Evolutionary conservation across 2,329 filamentous ascomycete species (phyloP), one percentile per base, ranked within the genome.

Genomic region (Sporothrix mexicana): DNA sequence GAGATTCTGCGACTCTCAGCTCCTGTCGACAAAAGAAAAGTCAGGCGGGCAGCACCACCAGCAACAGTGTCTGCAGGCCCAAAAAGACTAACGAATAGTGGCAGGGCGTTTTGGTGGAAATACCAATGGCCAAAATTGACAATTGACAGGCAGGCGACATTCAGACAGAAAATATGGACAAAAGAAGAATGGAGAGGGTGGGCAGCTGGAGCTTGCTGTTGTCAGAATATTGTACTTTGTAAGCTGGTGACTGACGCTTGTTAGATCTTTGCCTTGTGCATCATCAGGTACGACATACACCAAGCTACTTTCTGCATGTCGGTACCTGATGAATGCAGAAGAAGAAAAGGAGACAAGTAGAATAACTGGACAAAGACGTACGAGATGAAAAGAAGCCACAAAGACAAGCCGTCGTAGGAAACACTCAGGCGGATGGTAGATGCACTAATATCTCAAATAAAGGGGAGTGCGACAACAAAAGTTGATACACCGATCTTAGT

Each of bases 61-160:
- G 30, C 13, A 15, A 59, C 13, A 12, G 30, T 43, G 59, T 8
- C n/a, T 55, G 20, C 51, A 30, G 30, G 30, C 5, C 30, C 30
- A 36, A 36, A 4, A 36, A 36, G 30, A 36, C 30, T 36, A 36
- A 5, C 30, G 7, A 36, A 55, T 30, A 57, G 20, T 12, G 12
- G 23, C 25, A 36, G 13, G 12, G 30, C 30, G 30, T 36, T 36
- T 36, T 47, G 20, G 62, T 49, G 43, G 43, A 66, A 66, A 30
- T 66, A 49, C 61, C 61, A 66, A 66, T 66, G 43, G 62, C 20
- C 41, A 64, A 10, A 55, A 59, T 5, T 13, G 55, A 36, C 10
- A 25, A 15, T 30, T 10, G 55, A n/a, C 36, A 15, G 55, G 25
- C 25, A 15, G 25, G 55, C 20, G n/a, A 15, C 36, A n/a, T 17